Conservation (phyloP, 805 yeast species). For the Candida coleopterorum region DNA sequence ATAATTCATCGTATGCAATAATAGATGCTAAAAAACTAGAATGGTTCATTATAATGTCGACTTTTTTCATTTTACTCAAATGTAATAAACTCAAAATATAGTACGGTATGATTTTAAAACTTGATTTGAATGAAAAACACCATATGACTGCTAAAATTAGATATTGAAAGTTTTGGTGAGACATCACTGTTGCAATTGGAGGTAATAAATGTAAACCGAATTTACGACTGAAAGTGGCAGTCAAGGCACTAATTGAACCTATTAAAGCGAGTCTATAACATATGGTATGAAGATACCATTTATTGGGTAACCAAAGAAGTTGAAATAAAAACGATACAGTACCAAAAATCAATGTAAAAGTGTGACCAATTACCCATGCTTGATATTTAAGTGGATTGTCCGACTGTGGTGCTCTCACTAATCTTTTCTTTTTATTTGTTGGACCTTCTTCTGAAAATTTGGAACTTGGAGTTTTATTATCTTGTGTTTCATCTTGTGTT, state of each 20-base stretch:
- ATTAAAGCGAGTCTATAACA: slow-evolving; percentile 51
- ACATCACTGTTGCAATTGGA: slow-evolving; percentile 55
- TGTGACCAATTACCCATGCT: slow-evolving; percentile 58
- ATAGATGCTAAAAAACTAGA: slow-evolving; percentile 37
- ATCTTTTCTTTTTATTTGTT: slow-evolving; percentile 20
- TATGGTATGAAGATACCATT: slow-evolving; percentile 43
- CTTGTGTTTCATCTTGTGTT: no score
- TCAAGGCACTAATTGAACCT: slow-evolving; percentile 52
- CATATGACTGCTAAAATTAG: slow-evolving; percentile 51
- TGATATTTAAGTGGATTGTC: slow-evolving; percentile 40
- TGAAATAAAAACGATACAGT: slow-evolving; percentile 32
- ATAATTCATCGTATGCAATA: slow-evolving; percentile 58
- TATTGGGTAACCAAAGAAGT: slow-evolving; percentile 34
- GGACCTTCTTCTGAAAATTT: background rate
- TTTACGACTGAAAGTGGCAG: slow-evolving; percentile 51
- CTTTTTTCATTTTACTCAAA: slow-evolving; percentile 36
- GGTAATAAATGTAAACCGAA: slow-evolving; percentile 58
- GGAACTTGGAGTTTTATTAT: background rate
- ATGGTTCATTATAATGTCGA: slow-evolving; percentile 36
- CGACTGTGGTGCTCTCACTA: slow-evolving; percentile 24
- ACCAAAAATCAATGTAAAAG: slow-evolving; percentile 42
- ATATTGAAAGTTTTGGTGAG: slow-evolving; percentile 75
- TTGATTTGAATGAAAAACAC: slow-evolving; percentile 60
- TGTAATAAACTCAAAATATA: slow-evolving; percentile 56
- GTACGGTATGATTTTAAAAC: slow-evolving; percentile 62